These are phyloP conservation scores for Lindgomyces ingoldianus DNA, from an alignment of 495 filamentous ascomycete species.

Conservation along the genomic window DNA sequence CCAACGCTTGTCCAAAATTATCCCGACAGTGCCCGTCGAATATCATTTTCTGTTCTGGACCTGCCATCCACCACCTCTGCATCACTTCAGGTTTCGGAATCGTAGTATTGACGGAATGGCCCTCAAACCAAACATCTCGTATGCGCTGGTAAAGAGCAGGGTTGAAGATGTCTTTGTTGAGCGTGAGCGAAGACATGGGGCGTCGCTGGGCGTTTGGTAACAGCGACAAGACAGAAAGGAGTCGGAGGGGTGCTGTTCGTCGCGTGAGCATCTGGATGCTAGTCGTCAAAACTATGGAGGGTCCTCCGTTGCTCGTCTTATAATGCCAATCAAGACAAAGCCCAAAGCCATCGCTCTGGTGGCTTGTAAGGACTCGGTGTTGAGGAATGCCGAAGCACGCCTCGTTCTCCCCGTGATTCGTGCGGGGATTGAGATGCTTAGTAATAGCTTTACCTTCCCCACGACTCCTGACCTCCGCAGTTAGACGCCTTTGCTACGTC, in stretches of 20 bases:
- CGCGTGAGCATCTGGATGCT: neutral
- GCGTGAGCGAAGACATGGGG: constrained; percentile 35
- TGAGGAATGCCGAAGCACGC: neutral
- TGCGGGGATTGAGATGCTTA: neutral
- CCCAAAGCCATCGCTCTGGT: no score
- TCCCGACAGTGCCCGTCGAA: constrained; percentile 42
- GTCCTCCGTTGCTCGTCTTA: no score
- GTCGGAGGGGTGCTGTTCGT: neutral
- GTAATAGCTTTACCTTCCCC: neutral
- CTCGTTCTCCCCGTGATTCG: neutral
- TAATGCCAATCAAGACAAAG: no score
- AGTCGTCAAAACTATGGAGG: no score
- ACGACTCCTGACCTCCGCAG: neutral
- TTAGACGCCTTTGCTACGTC: no score
- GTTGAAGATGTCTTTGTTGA: constrained; percentile 45
- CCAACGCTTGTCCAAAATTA: constrained; percentile 39
- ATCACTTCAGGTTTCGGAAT: constrained; percentile 10
- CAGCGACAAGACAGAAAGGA: neutral
- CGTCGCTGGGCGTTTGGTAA: constrained; percentile 10
- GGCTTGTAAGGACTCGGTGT: neutral
- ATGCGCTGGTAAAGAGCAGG: constrained; percentile 35
- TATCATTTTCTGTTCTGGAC: constrained; percentile 36
- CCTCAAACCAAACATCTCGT: constrained; percentile 37
- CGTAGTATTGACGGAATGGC: constrained; percentile 12
- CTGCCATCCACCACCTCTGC: constrained; percentile 41